Conservation (phyloP, 2,329 filamentous ascomycete species). For the Sclerotinia trifoliorum region DNA sequence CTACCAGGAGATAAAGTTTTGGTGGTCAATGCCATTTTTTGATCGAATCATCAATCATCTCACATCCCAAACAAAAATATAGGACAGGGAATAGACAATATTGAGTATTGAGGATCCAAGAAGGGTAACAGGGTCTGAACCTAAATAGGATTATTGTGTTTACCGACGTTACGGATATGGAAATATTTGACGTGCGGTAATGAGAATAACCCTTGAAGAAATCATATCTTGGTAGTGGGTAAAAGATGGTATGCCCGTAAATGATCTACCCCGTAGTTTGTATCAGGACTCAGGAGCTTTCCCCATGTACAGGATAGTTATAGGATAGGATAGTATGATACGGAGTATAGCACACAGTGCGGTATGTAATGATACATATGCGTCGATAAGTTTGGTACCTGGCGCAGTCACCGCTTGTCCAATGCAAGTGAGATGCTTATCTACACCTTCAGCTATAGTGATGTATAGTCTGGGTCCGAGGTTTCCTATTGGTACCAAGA, state of each 20-base stretch:
- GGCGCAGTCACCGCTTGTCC: conserved; percentile 23
- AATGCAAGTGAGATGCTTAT: conserved; percentile 17
- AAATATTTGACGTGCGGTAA: conserved; percentile 12
- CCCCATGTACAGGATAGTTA: background rate
- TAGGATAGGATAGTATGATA: background rate
- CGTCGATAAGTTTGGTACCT: conserved; percentile 2
- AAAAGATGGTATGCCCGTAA: background rate
- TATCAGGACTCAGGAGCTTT: background rate
- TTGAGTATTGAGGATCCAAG: conserved; percentile 9
- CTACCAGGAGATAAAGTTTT: conserved; percentile 4
- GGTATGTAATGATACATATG: conserved; percentile 5
- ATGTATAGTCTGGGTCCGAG: background rate
- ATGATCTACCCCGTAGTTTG: conserved; percentile 3
- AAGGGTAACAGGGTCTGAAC: conserved; percentile 6
- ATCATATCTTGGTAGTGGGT: background rate
- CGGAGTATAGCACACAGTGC: background rate
- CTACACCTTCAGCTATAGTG: conserved; percentile 21
- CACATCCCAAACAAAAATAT: conserved; percentile 8
- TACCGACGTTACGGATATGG: conserved; percentile 3
- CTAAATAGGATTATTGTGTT: conserved; percentile 14
- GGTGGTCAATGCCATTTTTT: background rate
- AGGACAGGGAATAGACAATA: conserved; percentile 16
- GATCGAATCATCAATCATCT: conserved; percentile 10
- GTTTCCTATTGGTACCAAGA: background rate
- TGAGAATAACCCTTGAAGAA: background rate